Percentiles rank a stretch among this genome's conserved stretches.
phyloP scores from a whole-genome alignment of 2,329 filamentous ascomycete species.

The Dothidotthia symphoricarpi region DNA sequence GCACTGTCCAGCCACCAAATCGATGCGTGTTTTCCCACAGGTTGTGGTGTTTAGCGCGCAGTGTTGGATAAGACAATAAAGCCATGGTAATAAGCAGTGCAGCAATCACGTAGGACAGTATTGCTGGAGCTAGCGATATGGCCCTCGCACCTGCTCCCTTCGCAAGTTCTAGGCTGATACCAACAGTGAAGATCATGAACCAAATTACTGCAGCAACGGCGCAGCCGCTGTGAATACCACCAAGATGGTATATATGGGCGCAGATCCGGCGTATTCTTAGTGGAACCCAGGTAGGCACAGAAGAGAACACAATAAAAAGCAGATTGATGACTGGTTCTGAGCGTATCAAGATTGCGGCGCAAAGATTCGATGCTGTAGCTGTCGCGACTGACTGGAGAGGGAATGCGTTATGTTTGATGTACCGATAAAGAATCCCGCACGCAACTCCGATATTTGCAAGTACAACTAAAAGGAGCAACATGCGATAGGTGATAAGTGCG shows the following conservation, averaged over 20 bases:
- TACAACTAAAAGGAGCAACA: too few species aligned
- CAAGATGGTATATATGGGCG: slow-evolving; percentile 39
- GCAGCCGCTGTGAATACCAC: slow-evolving; percentile 40
- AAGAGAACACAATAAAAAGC: slow-evolving; percentile 38
- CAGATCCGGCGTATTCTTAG: slow-evolving; percentile 34
- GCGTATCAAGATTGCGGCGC: slow-evolving; percentile 35
- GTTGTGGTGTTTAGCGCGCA: slow-evolving; percentile 37
- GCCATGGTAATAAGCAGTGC: slow-evolving; percentile 32
- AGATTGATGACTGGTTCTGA: slow-evolving; percentile 41
- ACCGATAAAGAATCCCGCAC: slow-evolving; percentile 25
- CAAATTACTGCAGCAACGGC: slow-evolving; percentile 41
- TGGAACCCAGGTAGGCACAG: slow-evolving; percentile 31
- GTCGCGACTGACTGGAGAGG: slow-evolving; percentile 35
- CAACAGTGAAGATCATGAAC: slow-evolving; percentile 47
- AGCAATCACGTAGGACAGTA: slow-evolving; percentile 34
- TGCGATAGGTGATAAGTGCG: too few species aligned
- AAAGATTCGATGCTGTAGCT: slow-evolving; percentile 41
- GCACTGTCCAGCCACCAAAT: slow-evolving; percentile 40
- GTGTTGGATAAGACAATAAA: slow-evolving; percentile 29
- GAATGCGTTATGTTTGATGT: slow-evolving; percentile 17
- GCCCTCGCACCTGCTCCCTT: slow-evolving; percentile 19
- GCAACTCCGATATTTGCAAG: slow-evolving; percentile 32
- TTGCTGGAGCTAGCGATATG: slow-evolving; percentile 18
- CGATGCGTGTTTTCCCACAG: slow-evolving; percentile 39
- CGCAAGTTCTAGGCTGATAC: slow-evolving; percentile 36